Base-by-base conservation (phyloP, 2,329 filamentous ascomycete genomes). In the Curvularia sp. region DNA sequence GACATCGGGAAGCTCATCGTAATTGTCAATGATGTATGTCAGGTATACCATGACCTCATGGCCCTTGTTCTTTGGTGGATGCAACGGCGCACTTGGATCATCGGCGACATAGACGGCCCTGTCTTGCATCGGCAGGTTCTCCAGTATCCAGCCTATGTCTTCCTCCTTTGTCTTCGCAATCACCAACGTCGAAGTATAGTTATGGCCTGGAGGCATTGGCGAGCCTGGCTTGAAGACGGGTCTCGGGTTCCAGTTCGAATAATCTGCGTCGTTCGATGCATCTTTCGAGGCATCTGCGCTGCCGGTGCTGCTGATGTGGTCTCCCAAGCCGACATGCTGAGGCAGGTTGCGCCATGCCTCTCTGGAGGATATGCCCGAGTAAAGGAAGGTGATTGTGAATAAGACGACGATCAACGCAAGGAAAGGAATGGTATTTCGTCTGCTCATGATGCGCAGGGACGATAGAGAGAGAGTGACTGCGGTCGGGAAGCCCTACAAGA, bases 31-130 rank as follows among this genome's bases (percentile, higher is more conserved):
- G 66, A 89, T 82, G 73, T 86, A 88, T 39, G 81, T 84, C 38
- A 88, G 79, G 69, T 89, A 88, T 7, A 86, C 82, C 76, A 86
- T 84, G 33, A 84, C 86, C 74, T 89, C 87, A 66, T 87, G 84
- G 33, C 87, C 87, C 71, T 87, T 87, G 67, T 85, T 85, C 55
- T 81, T 79, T 0, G 83, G 83, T 1, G 84, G 81, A 58, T 83
- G 82, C 22, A 82, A 76, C 13, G 73, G 69, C 3, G 82, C 82
- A 1, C 67, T 71, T 5, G 76, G 75, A 64, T 85, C 80, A 63
- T 86, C 81, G 26, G 81, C 82, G n/a, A 83, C 77, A 65, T 86
- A 86, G n/a, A 82, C 72, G 4, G 78, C 78, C 24, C 76, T 77
- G 18, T 68, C 63, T 58, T 86, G 78, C 31, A 82, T 79, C 1